phyloP scores from a whole-genome alignment of 225 moss, liverwort and hornwort genomes.

The Thuidium tamariscinum region DNA sequence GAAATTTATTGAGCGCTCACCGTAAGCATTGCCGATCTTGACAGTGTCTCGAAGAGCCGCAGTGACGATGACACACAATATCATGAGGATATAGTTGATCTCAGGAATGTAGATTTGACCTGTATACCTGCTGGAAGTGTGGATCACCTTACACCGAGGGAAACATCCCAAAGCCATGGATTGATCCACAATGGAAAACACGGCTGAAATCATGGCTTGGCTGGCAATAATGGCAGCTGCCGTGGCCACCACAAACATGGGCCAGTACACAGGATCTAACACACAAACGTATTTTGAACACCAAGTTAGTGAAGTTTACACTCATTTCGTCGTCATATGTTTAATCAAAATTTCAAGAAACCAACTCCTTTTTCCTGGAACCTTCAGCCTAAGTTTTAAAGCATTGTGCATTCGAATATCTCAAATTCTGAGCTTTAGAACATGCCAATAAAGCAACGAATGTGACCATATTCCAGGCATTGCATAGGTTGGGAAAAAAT shows the following conservation, averaged over 20 bases:
- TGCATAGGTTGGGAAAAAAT: no score
- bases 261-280: constrained; percentile 71
- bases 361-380: neutral
- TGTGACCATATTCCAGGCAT: neutral
- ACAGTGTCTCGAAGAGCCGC: constrained; percentile 41
- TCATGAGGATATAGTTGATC: constrained; percentile 65
- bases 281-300: neutral
- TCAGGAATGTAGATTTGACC: constrained; percentile 96
- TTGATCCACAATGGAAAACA: constrained; percentile 75
- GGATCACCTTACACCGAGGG: constrained; percentile 66
- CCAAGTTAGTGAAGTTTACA: neutral
- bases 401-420: neutral
- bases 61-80: constrained; percentile 54
- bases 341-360: neutral
- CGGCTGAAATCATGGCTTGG: constrained; percentile 94
- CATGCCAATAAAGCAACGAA: neutral
- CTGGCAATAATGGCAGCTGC: constrained; percentile 86
- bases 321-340: neutral
- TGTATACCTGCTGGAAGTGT: constrained; percentile 50
- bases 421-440: neutral
- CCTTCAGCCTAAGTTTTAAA: neutral
- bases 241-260: constrained; percentile 80
- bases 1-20: neutral
- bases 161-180: constrained; percentile 82
- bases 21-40: constrained; percentile 88